Conservation (phyloP, 352 stramenopile species). For the Plasmopara viticola region DNA sequence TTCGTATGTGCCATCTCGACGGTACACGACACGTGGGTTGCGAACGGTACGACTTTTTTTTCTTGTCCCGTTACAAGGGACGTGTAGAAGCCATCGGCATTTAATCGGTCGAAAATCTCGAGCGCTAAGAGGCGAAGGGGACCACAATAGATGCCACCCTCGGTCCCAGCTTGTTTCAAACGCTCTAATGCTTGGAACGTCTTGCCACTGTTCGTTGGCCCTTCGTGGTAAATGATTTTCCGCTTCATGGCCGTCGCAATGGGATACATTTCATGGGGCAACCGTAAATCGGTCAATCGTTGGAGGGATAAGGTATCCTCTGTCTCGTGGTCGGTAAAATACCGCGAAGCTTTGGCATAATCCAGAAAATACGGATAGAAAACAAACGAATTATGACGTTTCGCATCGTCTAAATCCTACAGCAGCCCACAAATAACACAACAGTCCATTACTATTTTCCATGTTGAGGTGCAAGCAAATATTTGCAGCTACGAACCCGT, state of each 20-base stretch:
- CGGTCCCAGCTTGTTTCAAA: constrained; percentile 82
- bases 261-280: constrained; percentile 83
- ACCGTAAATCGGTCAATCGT: constrained; percentile 64
- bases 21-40: constrained; percentile 79
- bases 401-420: constrained; percentile 43
- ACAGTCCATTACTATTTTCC: constrained; percentile 1
- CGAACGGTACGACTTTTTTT: constrained; percentile 81
- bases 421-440: neutral
- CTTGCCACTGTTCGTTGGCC: constrained; percentile 96
- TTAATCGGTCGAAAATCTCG: constrained; percentile 94
- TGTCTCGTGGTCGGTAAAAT: constrained; percentile 31
- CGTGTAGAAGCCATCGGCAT: constrained; percentile 90
- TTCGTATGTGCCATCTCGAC: constrained; percentile 88
- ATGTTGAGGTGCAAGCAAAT: neutral
- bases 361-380: constrained; percentile 76
- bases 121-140: constrained; percentile 91
- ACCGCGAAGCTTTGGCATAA: constrained; percentile 42
- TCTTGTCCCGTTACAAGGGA: constrained; percentile 96
- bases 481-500: constrained; percentile 4
- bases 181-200: constrained; percentile 92
- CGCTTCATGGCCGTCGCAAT: constrained; percentile 69
- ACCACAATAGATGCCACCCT: constrained; percentile 91
- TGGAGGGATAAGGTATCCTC: constrained; percentile 44
- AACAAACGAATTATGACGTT: constrained; percentile 50
- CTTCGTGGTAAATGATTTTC: constrained; percentile 88